A percentile compares a stretch with the other conserved stretches of the same genome.
Evolutionary conservation across 2,329 filamentous ascomycete genomes (phyloP).

Genomic region (Alternaria incomplexa): DNA sequence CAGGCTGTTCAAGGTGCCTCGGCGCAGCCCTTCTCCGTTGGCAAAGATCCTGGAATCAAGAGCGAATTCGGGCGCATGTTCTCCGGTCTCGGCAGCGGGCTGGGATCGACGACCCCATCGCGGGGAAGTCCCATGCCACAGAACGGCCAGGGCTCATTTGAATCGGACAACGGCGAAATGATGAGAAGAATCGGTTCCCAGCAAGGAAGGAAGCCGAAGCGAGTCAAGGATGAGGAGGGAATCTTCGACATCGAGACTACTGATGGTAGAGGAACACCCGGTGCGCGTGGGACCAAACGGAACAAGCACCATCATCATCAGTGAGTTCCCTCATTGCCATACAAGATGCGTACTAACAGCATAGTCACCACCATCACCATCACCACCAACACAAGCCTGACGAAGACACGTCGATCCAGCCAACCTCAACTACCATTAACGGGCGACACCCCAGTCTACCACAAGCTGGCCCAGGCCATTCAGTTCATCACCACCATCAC

Average conservation of each 20-base stretch:
- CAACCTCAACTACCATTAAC: slow-evolving; percentile 27
- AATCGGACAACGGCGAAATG: slow-evolving; percentile 39
- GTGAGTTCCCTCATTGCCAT: slow-evolving; percentile 47
- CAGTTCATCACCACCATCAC: slow-evolving; percentile 48
- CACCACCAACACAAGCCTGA: slow-evolving; percentile 63
- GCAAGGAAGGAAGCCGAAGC: slow-evolving; percentile 55
- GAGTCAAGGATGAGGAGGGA: slow-evolving; percentile 77
- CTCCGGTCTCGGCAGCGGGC: slow-evolving; percentile 81
- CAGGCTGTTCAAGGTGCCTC: slow-evolving; percentile 94
- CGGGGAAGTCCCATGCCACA: slow-evolving; percentile 57
- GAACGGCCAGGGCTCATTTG: slow-evolving; percentile 32
- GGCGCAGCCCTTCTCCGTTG: slow-evolving; percentile 76
- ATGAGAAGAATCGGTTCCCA: slow-evolving; percentile 46
- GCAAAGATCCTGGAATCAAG: slow-evolving; percentile 87
- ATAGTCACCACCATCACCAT: slow-evolving; percentile 62
- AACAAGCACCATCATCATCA: slow-evolving; percentile 67
- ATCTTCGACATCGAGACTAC: slow-evolving; percentile 70
- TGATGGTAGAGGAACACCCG: slow-evolving; percentile 67
- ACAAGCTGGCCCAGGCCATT: slow-evolving; percentile 36
- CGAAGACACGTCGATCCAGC: slow-evolving; percentile 51
- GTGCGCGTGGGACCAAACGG: slow-evolving; percentile 72
- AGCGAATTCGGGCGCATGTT: slow-evolving; percentile 95
- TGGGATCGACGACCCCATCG: slow-evolving; percentile 64
- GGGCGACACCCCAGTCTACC: slow-evolving; percentile 35
- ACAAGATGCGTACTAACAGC: slow-evolving; percentile 28